Conservation (phyloP, 371 early-diverging fungal species). For the Rhizopus arrhizus region DNA sequence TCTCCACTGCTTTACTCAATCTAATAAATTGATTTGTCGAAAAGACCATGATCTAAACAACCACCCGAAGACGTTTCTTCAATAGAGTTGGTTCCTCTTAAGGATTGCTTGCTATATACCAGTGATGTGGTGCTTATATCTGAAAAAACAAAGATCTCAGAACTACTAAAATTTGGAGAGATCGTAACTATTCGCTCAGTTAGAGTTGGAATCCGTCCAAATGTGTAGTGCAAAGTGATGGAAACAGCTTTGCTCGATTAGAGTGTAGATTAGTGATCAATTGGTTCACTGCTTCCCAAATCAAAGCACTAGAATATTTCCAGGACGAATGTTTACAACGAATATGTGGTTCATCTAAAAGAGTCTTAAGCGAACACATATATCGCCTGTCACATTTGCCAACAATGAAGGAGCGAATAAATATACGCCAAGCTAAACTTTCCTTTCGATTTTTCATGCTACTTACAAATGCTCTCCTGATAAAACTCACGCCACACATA, state of each 20-base stretch:
- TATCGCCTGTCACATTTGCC: slow-evolving; percentile 10
- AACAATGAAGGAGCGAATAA: background rate
- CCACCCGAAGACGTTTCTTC: background rate
- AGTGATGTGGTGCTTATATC: too few species aligned
- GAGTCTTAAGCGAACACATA: slow-evolving; percentile 1
- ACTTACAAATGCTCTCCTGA: too few species aligned
- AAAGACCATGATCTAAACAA: too few species aligned
- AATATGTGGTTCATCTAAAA: slow-evolving; percentile 8
- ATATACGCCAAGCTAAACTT: too few species aligned
- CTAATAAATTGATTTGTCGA: slow-evolving; percentile 29
- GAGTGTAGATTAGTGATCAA: slow-evolving; percentile 21
- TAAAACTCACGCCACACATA: too few species aligned
- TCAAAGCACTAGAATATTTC: slow-evolving; percentile 5
- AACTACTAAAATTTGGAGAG: slow-evolving; percentile 12
- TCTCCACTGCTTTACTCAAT: slow-evolving; percentile 9
- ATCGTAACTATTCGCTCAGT: slow-evolving; percentile 8
- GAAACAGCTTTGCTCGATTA: slow-evolving; percentile 5
- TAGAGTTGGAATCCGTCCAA: slow-evolving; percentile 16
- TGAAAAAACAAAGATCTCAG: background rate
- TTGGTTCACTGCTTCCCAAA: background rate
- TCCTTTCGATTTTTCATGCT: too few species aligned
- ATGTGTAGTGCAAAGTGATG: background rate
- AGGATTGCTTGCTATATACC: too few species aligned
- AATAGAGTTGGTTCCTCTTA: too few species aligned
- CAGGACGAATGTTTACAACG: slow-evolving; percentile 8